A percentile compares a stretch with the other conserved stretches of the same genome.
phyloP scores from a whole-genome alignment of 768 basidiomycete species.

The Naganishia kalamii region DNA sequence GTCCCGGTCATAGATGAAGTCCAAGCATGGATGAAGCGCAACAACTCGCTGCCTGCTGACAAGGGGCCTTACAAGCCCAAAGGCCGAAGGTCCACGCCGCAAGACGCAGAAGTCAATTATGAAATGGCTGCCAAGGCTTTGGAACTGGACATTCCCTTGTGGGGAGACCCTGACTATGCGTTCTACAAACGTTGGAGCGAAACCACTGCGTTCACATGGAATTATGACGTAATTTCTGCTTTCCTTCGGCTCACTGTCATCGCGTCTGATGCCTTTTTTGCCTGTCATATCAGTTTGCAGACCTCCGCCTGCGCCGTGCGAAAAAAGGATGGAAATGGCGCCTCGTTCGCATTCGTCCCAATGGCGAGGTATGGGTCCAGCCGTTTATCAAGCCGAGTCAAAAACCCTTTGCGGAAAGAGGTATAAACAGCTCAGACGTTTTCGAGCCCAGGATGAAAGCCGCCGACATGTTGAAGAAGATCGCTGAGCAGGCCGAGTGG shows the following conservation, averaged over 20 bases:
- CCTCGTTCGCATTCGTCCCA: slow-evolving; percentile 20
- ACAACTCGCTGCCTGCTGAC: slow-evolving; percentile 9
- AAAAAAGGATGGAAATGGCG: slow-evolving; percentile 24
- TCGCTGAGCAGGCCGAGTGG: slow-evolving; percentile 6
- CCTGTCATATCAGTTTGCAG: slow-evolving; percentile 16
- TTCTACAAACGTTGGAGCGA: slow-evolving; percentile 21
- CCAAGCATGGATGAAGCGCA: slow-evolving; percentile 13
- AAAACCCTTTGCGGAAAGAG: slow-evolving; percentile 17
- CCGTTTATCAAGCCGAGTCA: slow-evolving; percentile 22
- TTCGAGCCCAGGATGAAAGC: neutral
- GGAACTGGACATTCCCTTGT: slow-evolving; percentile 3
- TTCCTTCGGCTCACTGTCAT: neutral
- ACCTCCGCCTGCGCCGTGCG: slow-evolving; percentile 15
- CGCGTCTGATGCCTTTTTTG: neutral
- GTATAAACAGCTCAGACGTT: neutral
- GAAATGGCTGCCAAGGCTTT: neutral
- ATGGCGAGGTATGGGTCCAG: slow-evolving; percentile 10
- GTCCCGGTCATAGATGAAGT: slow-evolving; percentile 21
- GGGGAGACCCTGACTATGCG: neutral
- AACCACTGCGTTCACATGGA: slow-evolving; percentile 15
- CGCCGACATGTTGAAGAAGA: neutral
- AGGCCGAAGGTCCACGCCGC: slow-evolving; percentile 4
- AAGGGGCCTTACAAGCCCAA: neutral
- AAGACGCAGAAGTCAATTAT: slow-evolving; percentile 21
- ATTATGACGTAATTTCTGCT: no score